Evolutionary conservation across 768 basidiomycete genomes (phyloP), one percentile per base, ranked within the genome.

Genomic region (Lentinus brumalis): DNA sequence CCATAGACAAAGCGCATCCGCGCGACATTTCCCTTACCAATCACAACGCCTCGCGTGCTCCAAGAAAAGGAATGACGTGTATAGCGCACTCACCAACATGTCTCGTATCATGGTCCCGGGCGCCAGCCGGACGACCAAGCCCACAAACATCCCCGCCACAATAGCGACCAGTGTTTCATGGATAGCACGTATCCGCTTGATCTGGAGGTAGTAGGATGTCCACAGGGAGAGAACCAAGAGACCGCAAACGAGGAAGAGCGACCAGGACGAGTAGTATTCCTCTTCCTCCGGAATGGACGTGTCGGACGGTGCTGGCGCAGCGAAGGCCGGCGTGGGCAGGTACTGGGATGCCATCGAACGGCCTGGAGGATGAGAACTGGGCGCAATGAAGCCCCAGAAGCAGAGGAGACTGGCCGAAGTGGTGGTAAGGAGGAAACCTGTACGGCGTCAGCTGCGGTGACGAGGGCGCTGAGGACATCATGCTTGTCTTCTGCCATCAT

Each of bases 161-260:
- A 98, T 94, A 21, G 96, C 91, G 18, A 99, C 92, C 32, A 98
- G 80, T 0, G 97, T 99, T 77, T 99, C 97, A 69, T 99, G 95
- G 12, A 99, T 85, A 16, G 93, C 91, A 57, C 95, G 86, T 77
- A 99, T 99, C 52, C 91, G 84, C 73, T 96, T 94, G 70, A 98
- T 93, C 81, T 98, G 96, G 4, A 99, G 86, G 71, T 98, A 98
- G 78, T 99, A 99, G 30, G 93, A 95, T 21, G 94, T 97, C 85
- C 89, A 93, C 59, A 99, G 84, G 8, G 96, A 97, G 64, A 97
- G 80, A 56, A 98, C 91, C 62, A 99, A 89, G 38, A 99, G 87
- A 63, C 93, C 75, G 79, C 93, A 93, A 67, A 94, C 93, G 55
- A 95, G 88, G 74, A 94, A 92, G 21, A 95, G 84, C n/a, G 92